Conservation (phyloP, 495 filamentous ascomycete species). For the Penicillium chermesinum region DNA sequence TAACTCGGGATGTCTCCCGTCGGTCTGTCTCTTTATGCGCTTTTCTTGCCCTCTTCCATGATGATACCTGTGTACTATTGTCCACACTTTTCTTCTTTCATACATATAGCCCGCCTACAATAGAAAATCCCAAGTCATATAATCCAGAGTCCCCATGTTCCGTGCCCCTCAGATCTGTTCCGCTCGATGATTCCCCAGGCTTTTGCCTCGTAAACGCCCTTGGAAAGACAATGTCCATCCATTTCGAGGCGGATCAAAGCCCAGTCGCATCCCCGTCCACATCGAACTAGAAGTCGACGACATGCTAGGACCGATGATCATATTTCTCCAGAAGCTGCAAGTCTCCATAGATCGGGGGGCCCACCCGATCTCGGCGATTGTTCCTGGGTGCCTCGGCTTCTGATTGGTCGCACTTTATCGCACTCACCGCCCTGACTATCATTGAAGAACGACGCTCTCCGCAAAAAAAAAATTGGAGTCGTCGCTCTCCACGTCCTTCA, state of each 20-base stretch:
- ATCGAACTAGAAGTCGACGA: too few species aligned
- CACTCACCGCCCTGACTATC: constrained; percentile 34
- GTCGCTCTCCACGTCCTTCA: constrained; percentile 28
- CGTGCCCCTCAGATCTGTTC: too few species aligned
- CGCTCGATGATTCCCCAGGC: too few species aligned
- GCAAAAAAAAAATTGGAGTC: constrained; percentile 13
- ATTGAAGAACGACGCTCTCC: constrained; percentile 18
- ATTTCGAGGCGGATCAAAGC: too few species aligned
- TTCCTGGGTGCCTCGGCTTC: neutral
- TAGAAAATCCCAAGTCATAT: neutral
- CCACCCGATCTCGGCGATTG: neutral
- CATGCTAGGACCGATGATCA: too few species aligned
- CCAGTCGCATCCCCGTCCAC: too few species aligned
- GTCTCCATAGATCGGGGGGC: neutral
- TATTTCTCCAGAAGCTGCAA: too few species aligned
- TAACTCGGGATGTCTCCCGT: constrained; percentile 16
- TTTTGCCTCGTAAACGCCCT: too few species aligned
- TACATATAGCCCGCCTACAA: constrained; percentile 1
- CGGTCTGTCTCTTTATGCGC: constrained; percentile 19
- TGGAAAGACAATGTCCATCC: too few species aligned
- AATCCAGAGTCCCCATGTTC: too few species aligned
- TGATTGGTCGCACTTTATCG: constrained; percentile 36
- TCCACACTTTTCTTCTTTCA: constrained; percentile 4
- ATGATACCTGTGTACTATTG: constrained; percentile 38
- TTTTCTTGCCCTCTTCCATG: constrained; percentile 1